Base-by-base conservation (phyloP, 106 monocot genomes). In the Amphibolis antarctica region DNA sequence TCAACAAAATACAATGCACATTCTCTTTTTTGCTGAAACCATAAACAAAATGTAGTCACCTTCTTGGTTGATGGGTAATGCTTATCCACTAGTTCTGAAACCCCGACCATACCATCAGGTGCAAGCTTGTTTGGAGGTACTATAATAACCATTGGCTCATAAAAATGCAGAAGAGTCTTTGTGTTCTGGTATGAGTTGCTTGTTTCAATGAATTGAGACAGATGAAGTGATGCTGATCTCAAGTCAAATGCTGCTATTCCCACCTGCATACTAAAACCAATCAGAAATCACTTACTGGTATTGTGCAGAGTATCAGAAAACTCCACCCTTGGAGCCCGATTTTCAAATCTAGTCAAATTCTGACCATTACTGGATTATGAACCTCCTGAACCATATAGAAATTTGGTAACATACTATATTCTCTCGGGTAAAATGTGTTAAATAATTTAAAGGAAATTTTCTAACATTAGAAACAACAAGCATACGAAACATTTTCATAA, bases 161-260 rank as follows among this genome's bases (percentile, higher is more conserved):
- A 99, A 54, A 91, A 91, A 72, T 87, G 91, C 42, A 99, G 66
- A 31, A 99, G 62, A 14, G 98, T 88, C 64, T 81, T 99, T 54
- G 87, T 99, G 64, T 99, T 99, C 68, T 99, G 90, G 69, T 99
- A 99, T n/a, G 91, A 85, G 64, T 81, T 76, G 63, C 91, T 99
- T n/a, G 98, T 91, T 73, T 99, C 98, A 54, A 91, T 99, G 66
- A 85, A 99, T 43, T 99, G 98, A 58, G 87, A 99, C 57, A 99
- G 91, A 73, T 99, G 98, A 28, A 99, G 69, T 44, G 87, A 82
- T 42, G 91, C 98, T 0, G 98, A 88, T 70, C 91, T 82, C 83
- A 99, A 80, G 71, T 91, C 90, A 85, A 99, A 88, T 24, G 98
- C 91, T 60, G 98, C 91, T 42, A 99, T 85, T 63, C 98, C 91